Conservation (phyloP, 1,284 basidiomycete genomes). For the Trametes hirsuta region DNA sequence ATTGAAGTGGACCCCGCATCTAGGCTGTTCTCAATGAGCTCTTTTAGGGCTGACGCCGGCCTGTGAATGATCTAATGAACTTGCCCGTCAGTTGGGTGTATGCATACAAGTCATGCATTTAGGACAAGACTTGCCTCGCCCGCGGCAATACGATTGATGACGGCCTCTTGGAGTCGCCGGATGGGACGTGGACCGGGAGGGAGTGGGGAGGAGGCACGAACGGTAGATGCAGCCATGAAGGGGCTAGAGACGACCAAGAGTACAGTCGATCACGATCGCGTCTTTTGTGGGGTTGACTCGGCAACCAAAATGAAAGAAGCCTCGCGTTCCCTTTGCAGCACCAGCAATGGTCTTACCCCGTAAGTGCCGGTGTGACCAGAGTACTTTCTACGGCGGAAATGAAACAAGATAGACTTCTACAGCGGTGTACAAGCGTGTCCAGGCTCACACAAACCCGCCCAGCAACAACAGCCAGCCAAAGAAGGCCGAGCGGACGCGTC, state of each 20-base stretch:
- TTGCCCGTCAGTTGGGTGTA: neutral
- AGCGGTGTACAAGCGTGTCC: neutral
- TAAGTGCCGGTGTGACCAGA: too few relatives aligned
- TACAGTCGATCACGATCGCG: neutral
- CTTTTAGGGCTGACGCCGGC: slow-evolving; percentile 95
- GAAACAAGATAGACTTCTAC: neutral
- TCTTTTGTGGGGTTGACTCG: neutral
- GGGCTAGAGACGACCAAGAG: neutral
- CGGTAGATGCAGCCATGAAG: slow-evolving; percentile 9
- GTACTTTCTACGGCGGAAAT: too few relatives aligned
- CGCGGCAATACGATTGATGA: slow-evolving; percentile 84
- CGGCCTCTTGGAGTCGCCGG: slow-evolving; percentile 68
- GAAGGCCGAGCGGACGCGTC: neutral
- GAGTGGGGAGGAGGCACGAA: slow-evolving; percentile 14
- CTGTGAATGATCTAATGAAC: slow-evolving; percentile 89
- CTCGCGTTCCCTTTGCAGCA: too few relatives aligned
- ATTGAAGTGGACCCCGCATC: slow-evolving; percentile 93
- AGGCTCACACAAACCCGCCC: neutral
- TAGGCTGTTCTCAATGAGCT: slow-evolving; percentile 93
- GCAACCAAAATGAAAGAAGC: slow-evolving; percentile 1
- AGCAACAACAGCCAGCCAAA: neutral
- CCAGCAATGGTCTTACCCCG: too few relatives aligned
- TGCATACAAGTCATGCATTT: neutral
- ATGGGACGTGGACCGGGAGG: slow-evolving; percentile 55
- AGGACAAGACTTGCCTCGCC: slow-evolving; percentile 59